Evolutionary conservation across 108 stramenopile species (phyloP).

Genomic region (Nitzschia palea): DNA sequence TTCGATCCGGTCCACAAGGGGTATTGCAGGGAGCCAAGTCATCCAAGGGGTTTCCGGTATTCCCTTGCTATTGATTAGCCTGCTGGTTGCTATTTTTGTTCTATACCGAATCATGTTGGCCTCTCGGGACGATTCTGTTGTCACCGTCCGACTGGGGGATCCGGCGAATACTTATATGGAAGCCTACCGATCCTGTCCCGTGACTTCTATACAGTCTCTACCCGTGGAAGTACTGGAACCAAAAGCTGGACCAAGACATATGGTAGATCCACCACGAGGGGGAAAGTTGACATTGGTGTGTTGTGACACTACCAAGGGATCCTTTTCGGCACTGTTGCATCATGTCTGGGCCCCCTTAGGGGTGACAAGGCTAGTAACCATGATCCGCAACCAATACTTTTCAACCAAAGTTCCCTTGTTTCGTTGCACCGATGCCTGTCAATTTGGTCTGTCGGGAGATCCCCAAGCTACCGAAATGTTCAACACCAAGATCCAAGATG

Average conservation of each 20-base stretch:
- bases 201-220: slow-evolving; percentile 4
- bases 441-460: slow-evolving; percentile 74
- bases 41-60: no score
- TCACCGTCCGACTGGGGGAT: no score
- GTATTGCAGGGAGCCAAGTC: no score
- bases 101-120: no score
- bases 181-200: background rate
- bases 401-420: slow-evolving; percentile 56
- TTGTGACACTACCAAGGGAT: slow-evolving; percentile 52
- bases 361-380: background rate
- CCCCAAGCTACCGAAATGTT: background rate
- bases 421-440: slow-evolving; percentile 77
- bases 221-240: slow-evolving; percentile 30
- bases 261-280: slow-evolving; percentile 44
- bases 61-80: no score
- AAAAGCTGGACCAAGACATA: slow-evolving; percentile 20
- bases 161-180: no score
- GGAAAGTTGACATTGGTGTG: slow-evolving; percentile 45
- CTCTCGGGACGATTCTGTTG: no score
- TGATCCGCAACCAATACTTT: background rate
- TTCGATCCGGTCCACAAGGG: no score
- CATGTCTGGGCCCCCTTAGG: slow-evolving; percentile 70
- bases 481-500: slow-evolving; percentile 50
- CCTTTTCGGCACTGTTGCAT: slow-evolving; percentile 53
- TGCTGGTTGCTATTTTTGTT: no score